These are phyloP conservation scores for Pholiota conissans DNA, from an alignment of 768 basidiomycete species.

Conservation along the genomic window DNA sequence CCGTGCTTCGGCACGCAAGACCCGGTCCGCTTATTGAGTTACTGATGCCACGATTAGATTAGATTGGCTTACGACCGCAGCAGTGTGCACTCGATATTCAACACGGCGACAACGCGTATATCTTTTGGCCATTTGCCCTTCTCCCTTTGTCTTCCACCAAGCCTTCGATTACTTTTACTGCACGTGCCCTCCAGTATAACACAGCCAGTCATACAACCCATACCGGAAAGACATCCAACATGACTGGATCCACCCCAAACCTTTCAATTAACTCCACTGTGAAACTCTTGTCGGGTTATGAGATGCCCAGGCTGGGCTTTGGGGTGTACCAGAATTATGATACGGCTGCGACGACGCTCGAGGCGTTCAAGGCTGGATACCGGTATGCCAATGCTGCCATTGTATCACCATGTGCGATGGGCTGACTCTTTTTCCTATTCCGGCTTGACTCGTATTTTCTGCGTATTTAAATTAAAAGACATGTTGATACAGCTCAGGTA, in stretches of 20 bases:
- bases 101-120: neutral
- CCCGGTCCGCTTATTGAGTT: too few species aligned
- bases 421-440: too few species aligned
- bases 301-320: constrained; percentile 68
- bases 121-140: neutral
- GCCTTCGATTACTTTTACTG: too few species aligned
- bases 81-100: too few species aligned
- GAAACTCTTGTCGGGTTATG: constrained; percentile 37
- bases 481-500: constrained; percentile 71
- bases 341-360: constrained; percentile 51
- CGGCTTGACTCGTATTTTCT: constrained; percentile 40
- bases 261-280: constrained; percentile 24
- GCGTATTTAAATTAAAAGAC: constrained; percentile 37
- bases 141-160: too few species aligned
- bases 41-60: neutral
- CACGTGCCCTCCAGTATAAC: too few species aligned
- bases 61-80: too few species aligned
- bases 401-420: neutral
- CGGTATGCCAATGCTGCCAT: constrained; percentile 15
- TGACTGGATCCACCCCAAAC: neutral
- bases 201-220: too few species aligned
- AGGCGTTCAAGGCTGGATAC: constrained; percentile 70
- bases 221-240: neutral
- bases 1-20: too few species aligned
- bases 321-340: constrained; percentile 71